Base-by-base conservation (phyloP, 2,329 filamentous ascomycete genomes). In the Cladorrhinum sp. region DNA sequence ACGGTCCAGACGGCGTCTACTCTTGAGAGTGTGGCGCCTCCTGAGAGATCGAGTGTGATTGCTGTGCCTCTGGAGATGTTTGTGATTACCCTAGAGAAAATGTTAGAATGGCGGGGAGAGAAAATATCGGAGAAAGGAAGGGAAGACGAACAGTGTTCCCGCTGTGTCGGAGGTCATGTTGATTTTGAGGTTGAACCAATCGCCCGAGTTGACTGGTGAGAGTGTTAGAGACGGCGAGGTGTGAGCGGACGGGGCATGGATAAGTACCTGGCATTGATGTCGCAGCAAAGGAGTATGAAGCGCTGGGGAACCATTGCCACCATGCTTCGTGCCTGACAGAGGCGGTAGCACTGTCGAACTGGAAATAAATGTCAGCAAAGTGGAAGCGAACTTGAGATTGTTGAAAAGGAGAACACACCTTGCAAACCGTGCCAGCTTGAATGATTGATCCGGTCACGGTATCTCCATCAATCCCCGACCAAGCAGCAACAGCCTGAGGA, bases 1-100 rank as follows among this genome's bases (percentile, higher is more conserved):
- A 70, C 60, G n/a, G 70, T 63, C 64, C 66, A 70, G 61, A 70
- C 69, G n/a, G 66, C 67, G 55, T 70, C 60, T 18, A 66, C 54
- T 2, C 69, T 64, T 1, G 57, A 65, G 1, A 70, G 64, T 2
- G 64, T 46, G 0, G 65, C 50, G 18, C 69, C 69, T 16, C 16
- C 18, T 0, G 20, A 21, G 33, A 68, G 30, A 0, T 9, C 59
- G 14, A 69, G 59, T 10, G 59, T 61, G 57, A 65, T 64, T 48
- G 53, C 55, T 16, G 57, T 23, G 3, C 33, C 49, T 33, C 64
- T 62, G 57, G 46, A 60, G 39, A 65, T 21, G 60, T 70, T 70
- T 54, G 51, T 51, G 23, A 70, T 54, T 4, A 62, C 63, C 9
- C 67, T 70, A n/a, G 18, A 8, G 42, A 36, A 2, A 33, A 3